Conservation (phyloP, 1,284 basidiomycete species). For the Salmacisia buchloeana region DNA sequence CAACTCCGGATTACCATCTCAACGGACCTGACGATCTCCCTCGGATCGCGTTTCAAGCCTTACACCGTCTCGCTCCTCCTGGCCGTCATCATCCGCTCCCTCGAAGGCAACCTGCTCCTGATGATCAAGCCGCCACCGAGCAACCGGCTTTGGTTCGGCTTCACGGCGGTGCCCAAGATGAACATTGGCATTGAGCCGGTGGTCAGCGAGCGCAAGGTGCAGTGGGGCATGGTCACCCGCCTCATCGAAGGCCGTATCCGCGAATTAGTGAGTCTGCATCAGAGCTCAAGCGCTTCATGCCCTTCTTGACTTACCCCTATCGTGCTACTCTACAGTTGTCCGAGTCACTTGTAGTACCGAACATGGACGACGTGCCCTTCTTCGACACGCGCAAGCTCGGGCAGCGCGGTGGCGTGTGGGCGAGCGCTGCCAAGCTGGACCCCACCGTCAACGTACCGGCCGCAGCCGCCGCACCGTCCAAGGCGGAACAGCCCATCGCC, state of each 20-base stretch:
- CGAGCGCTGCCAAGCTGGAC: slow-evolving; percentile 60
- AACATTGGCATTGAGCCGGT: slow-evolving; percentile 84
- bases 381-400: slow-evolving; percentile 66
- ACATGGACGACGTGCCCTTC: slow-evolving; percentile 96
- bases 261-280: slow-evolving; percentile 67
- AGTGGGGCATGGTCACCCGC: slow-evolving; percentile 83
- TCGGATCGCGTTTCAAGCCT: slow-evolving; percentile 67
- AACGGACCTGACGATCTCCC: slow-evolving; percentile 76
- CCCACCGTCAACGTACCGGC: slow-evolving; percentile 24
- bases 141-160: slow-evolving; percentile 95
- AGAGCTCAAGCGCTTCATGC: not conserved
- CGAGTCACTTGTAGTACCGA: slow-evolving; percentile 88
- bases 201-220: slow-evolving; percentile 81
- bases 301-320: not conserved
- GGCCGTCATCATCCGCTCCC: slow-evolving; percentile 72
- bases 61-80: slow-evolving; percentile 83
- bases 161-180: slow-evolving; percentile 85
- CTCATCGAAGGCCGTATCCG: slow-evolving; percentile 82
- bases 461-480: not conserved
- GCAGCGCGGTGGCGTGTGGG: slow-evolving; percentile 83
- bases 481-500: slow-evolving; percentile 2
- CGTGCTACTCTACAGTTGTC: slow-evolving; percentile 60
- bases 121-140: slow-evolving; percentile 92
- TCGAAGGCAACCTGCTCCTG: slow-evolving; percentile 84
- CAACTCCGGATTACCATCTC: slow-evolving; percentile 82